A percentile compares a stretch with the other conserved stretches of the same genome.
Conservation (phyloP, 768 basidiomycete species). For the Rhodotorula sphaerocarpa region DNA sequence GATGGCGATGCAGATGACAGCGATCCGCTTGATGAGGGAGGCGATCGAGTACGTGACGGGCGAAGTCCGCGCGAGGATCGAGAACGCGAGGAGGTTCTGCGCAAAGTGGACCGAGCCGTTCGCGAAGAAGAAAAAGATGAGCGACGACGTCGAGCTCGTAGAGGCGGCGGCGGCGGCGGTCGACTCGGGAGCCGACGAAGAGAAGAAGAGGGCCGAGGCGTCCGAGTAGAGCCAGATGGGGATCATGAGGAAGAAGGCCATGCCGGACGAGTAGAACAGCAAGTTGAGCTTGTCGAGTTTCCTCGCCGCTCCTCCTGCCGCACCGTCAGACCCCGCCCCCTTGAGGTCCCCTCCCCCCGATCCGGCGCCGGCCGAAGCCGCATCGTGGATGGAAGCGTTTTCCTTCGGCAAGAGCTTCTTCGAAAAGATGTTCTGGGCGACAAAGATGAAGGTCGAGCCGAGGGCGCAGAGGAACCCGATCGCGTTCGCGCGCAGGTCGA, state of each 20-base stretch:
- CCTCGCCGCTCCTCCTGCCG: conserved; percentile 39
- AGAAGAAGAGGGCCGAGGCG: conserved; percentile 56
- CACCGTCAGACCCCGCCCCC: not conserved
- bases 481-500: conserved; percentile 82
- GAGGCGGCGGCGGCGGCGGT: conserved; percentile 2
- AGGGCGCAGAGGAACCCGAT: conserved; percentile 88
- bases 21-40: conserved; percentile 92
- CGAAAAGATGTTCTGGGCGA: conserved; percentile 97
- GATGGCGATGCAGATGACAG: conserved; percentile 94
- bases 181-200: conserved; percentile 4
- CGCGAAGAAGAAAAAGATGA: conserved; percentile 74
- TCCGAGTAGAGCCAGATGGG: conserved; percentile 91
- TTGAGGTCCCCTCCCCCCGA: conserved; percentile 32
- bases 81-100: conserved; percentile 95
- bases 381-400: not conserved
- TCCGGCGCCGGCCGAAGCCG: no score
- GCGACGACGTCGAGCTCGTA: conserved; percentile 46
- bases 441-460: conserved; percentile 92
- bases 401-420: conserved; percentile 86
- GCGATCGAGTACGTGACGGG: conserved; percentile 99
- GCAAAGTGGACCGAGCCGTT: conserved; percentile 95
- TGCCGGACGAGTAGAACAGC: conserved; percentile 82
- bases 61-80: conserved; percentile 88
- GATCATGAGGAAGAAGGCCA: conserved; percentile 92
- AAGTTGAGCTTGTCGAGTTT: conserved; percentile 97